A percentile compares a stretch with the other conserved stretches of the same genome.
Conservation (phyloP, 768 basidiomycete species). For the Lactarius hatsudake region DNA sequence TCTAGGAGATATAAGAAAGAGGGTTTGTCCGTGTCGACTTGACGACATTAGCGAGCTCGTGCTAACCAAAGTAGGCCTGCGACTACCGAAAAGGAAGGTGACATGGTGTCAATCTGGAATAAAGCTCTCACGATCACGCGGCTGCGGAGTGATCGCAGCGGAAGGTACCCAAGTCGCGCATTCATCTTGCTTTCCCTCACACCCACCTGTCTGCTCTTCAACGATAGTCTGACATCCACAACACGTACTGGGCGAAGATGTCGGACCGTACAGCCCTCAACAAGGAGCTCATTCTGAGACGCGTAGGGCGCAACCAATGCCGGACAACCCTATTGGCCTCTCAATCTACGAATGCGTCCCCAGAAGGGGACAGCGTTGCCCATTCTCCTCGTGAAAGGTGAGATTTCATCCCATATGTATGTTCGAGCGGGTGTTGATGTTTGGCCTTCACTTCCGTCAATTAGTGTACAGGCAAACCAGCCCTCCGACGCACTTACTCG, state of each 20-base stretch:
- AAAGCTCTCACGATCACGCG: neutral
- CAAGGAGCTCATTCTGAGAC: conserved; percentile 6
- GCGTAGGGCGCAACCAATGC: neutral
- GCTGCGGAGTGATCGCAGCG: neutral
- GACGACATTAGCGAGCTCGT: neutral
- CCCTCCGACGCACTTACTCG: neutral
- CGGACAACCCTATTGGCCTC: neutral
- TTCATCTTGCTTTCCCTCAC: neutral
- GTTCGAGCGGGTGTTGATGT: neutral
- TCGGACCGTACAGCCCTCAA: neutral
- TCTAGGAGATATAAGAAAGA: conserved; percentile 14
- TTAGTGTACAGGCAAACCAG: neutral
- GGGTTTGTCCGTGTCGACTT: neutral
- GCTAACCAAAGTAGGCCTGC: no score
- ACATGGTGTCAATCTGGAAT: neutral
- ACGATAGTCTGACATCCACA: neutral
- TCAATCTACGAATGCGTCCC: neutral
- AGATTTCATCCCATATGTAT: neutral
- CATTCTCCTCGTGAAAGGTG: conserved; percentile 2
- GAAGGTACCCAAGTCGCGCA: neutral
- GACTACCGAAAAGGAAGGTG: no score
- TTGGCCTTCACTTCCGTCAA: neutral
- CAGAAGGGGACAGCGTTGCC: neutral
- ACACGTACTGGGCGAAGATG: neutral
- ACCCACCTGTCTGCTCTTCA: neutral